Percentiles rank a stretch among this genome's conserved stretches.
phyloP scores from a whole-genome alignment of 768 basidiomycete species.

The Kwoniella pini region DNA sequence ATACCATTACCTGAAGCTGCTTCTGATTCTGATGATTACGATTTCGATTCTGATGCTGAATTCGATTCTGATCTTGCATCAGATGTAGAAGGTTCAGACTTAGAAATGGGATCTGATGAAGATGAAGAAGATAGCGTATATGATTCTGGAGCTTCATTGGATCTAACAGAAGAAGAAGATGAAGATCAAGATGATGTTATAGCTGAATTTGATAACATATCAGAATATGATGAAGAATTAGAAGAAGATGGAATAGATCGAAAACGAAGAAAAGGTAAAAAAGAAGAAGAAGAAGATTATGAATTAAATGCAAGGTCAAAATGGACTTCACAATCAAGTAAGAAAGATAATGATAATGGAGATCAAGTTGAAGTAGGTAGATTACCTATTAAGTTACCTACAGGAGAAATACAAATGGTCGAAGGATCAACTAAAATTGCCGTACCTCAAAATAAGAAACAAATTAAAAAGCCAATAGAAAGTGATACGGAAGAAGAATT shows the following conservation, averaged over 20 bases:
- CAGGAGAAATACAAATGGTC: conserved; percentile 68
- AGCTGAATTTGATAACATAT: conserved; percentile 20
- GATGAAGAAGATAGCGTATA: conserved; percentile 53
- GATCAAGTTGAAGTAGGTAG: conserved; percentile 50
- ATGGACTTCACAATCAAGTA: conserved; percentile 24
- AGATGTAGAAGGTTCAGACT: conserved; percentile 45
- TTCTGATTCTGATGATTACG: conserved; percentile 65
- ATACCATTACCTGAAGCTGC: conserved; percentile 50
- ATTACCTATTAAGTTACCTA: conserved; percentile 81
- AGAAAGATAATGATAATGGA: conserved; percentile 20
- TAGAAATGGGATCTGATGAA: conserved; percentile 19
- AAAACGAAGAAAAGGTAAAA: conserved; percentile 65
- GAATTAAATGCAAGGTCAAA: conserved; percentile 60
- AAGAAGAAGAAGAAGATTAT: conserved; percentile 58
- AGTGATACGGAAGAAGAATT: conserved; percentile 32
- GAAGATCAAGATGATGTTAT: conserved; percentile 27
- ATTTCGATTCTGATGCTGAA: conserved; percentile 61
- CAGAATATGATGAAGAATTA: conserved; percentile 28
- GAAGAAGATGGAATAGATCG: conserved; percentile 57
- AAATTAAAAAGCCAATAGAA: conserved; percentile 12
- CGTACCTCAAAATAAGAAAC: conserved; percentile 41
- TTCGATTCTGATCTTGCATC: conserved; percentile 54
- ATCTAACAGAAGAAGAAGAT: conserved; percentile 38
- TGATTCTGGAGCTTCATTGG: conserved; percentile 53
- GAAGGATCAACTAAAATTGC: conserved; percentile 50